Conservation (phyloP, 2,329 filamentous ascomycete genomes). For the Trichophyton equinum region DNA sequence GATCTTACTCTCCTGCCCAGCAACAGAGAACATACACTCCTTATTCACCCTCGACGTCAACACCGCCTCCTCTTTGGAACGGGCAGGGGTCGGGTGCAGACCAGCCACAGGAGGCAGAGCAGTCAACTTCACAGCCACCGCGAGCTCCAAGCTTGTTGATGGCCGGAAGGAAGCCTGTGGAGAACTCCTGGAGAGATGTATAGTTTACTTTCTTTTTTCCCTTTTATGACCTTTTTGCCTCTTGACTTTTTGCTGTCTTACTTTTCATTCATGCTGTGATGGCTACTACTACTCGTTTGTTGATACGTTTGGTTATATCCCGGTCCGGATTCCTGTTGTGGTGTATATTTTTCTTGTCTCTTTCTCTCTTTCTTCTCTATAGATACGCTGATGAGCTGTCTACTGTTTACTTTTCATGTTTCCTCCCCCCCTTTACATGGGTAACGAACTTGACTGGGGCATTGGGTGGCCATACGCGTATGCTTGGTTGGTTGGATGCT, state of each 20-base stretch:
- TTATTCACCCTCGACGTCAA: conserved; percentile 9
- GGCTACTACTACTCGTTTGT: not conserved
- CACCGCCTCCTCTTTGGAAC: conserved; percentile 11
- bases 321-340: not conserved
- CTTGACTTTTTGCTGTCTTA: not conserved
- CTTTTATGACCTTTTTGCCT: not conserved
- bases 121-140: not conserved
- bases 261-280: not conserved
- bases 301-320: not conserved
- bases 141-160: conserved; percentile 9
- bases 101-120: not conserved
- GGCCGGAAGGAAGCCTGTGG: conserved; percentile 11
- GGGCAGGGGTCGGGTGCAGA: conserved; percentile 1
- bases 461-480: not conserved
- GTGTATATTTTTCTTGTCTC: not conserved
- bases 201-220: not conserved
- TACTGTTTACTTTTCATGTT: not conserved
- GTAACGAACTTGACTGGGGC: not conserved
- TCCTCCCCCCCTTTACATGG: not conserved
- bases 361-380: not conserved
- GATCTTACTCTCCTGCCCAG: not conserved
- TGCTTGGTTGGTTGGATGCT: not conserved
- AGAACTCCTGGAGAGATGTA: conserved; percentile 12
- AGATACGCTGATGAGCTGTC: not conserved
- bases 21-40: conserved; percentile 6